Evolutionary conservation across 208 protist genomes (phyloP), one percentile per base, ranked within the genome.

Genomic region (Angomonas ambiguus): DNA sequence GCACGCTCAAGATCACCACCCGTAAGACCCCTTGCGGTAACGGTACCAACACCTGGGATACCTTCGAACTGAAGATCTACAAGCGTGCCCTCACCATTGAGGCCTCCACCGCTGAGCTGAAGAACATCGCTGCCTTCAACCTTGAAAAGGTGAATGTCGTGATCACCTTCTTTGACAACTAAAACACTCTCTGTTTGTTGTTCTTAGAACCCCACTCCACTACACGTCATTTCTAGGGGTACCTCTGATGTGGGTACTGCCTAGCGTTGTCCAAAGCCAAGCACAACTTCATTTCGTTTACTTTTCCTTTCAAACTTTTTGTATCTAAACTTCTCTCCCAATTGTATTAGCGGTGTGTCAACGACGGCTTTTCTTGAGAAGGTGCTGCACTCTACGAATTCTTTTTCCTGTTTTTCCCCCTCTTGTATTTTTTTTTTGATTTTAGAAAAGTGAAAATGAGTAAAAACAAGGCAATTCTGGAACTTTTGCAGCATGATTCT

Each of bases 21-120:
- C 89, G 98, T 77, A 99, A 99, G 87, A 98, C 98, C 56, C 98
- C 98, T 72, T 99, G 98, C 94, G 98, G 98, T 98, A 98, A 99
- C 85, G 98, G 98, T 96, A 99, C 98, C 72, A 99, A 99, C 85
- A 99, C 98, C 49, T 99, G 97, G 97, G 98, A 99, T 83, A 91
- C 93, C 45, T 99, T 95, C 71, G 97, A 99, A 90, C 98, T 99
- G 98, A 95, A 98, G 80, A 98, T 99, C 86, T 98, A 99, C 97
- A 99, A 99, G 95, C 97, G 98, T 82, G 77, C 99, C 59, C 98
- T 99, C 73, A 97, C 99, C 83, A 86, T 99, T 42, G 79, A 97
- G 72, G 84, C 90, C 56, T 82, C 96, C 51, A 78, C 78, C 63
- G 85, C 91, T 69, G 69, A 90, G 68, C 87, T 97, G 53, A 92